Evolutionary conservation across 768 basidiomycete genomes (phyloP), one percentile per base, ranked within the genome.

Genomic region (Collybia nuda): DNA sequence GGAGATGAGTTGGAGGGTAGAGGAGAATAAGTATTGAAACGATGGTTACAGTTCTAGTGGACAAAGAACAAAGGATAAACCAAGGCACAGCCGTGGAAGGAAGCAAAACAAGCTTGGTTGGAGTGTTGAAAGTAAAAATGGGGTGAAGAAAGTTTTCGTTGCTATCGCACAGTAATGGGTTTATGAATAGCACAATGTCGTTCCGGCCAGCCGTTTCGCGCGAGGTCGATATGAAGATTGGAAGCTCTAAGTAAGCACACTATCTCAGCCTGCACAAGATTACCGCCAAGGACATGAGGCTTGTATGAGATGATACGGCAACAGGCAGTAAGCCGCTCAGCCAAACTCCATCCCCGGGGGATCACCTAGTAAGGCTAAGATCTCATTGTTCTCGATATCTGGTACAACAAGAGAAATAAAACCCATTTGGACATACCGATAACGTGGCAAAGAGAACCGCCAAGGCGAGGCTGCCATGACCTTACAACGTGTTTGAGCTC

Each of bases 21-120:
- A 50, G 45, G 53, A 50, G 51, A 58, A 43, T 45, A 58, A 53
- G 46, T 48, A 52, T 51, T 48, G 52, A 47, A 56, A 54, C 58
- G 51, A 56, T 36, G 18, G 47, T 40, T 48, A 11, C 6, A 7
- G n/a, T 28, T 28, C 32, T 11, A 44, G 40, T 40, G 40, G 44
- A 50, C 47, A 48, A 24, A 53, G 51, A 51, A 61, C 52, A 59
- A 45, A 54, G 51, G 49, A 57, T 51, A 56, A 45, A 44, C 48
- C 55, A 61, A 59, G 51, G 61, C 63, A 44, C 61, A 62, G 60
- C 57, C 61, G 55, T 58, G 41, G 37, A 48, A 51, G 43, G 35
- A 56, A 51, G 43, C 47, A 47, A 57, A 50, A 57, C 48, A 53
- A 48, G 26, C 24, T 32, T 48, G 44, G 35, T 40, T 2, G 32